Evolutionary conservation across 108 stramenopile genomes (phyloP).

Genomic region (Nitzschia inconspicua): DNA sequence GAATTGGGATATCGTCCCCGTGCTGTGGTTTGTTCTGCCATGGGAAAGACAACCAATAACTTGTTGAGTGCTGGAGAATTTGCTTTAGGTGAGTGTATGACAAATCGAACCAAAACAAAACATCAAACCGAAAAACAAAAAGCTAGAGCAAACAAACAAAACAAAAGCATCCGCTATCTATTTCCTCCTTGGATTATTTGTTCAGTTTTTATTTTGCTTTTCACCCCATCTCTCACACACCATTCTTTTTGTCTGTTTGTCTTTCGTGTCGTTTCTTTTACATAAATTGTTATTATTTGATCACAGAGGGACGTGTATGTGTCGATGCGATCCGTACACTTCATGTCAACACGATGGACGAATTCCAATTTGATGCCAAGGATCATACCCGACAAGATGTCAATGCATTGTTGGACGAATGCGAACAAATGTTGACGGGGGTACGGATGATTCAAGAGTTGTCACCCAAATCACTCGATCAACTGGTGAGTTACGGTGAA

Average conservation of each 20-base stretch:
- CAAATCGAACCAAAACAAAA: no score
- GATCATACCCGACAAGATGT: slow-evolving; percentile 56
- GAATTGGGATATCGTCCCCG: slow-evolving; percentile 48
- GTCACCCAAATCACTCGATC: slow-evolving; percentile 85
- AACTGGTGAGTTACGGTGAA: slow-evolving; percentile 92
- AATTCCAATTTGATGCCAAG: slow-evolving; percentile 60
- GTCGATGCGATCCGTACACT: slow-evolving; percentile 89
- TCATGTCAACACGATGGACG: slow-evolving; percentile 68
- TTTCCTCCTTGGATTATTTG: neutral
- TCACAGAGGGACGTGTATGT: slow-evolving; percentile 78
- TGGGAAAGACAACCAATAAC: slow-evolving; percentile 97
- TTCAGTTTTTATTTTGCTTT: no score
- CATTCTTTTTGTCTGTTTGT: no score
- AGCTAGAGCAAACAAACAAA: neutral
- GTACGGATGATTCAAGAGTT: slow-evolving; percentile 90
- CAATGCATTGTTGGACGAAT: slow-evolving; percentile 73
- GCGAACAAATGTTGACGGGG: slow-evolving; percentile 90
- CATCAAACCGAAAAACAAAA: no score
- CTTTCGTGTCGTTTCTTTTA: no score
- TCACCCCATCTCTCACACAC: neutral
- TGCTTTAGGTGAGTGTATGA: slow-evolving; percentile 57
- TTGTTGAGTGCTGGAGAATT: slow-evolving; percentile 89
- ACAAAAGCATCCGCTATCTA: neutral
- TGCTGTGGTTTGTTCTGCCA: slow-evolving; percentile 92
- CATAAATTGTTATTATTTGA: no score